Base-by-base conservation (phyloP, 495 filamentous ascomycete species). In the Podospora sp. region DNA sequence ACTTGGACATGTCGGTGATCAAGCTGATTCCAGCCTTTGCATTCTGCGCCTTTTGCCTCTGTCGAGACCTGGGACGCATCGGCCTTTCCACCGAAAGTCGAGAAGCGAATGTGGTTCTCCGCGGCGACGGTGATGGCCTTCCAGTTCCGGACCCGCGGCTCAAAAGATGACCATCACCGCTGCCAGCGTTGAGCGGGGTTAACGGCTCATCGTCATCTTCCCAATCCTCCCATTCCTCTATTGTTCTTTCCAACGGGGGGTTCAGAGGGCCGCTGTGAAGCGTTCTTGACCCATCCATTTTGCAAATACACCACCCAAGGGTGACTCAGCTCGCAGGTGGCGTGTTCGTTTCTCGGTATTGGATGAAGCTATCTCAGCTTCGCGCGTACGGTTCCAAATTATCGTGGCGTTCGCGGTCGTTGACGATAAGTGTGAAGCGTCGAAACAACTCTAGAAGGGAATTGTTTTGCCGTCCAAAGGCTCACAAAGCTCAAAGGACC, bases 11-110 rank as follows among this genome's bases (percentile, higher is more conserved):
- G 66, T 84, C 82, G 11, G 90, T 92, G 9, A 90, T 83, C 5
- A 93, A 70, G 69, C 85, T 91, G 73, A 92, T 82, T 3, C 89
- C 89, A 12, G 85, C 86, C 71, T 79, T 80, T 21, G 80, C 82
- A 65, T 85, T 89, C 66, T 85, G 85, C 2, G 80, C 82, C 66
- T 81, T 84, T 73, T 86, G 83, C 59, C 83, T 76, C 9, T 75
- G 75, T 40, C 74, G 80, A 6, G 83, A 86, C 69, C 79, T 84
- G 14, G 81, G 71, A 36, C 84, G 75, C 16, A 53, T 73, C 25
- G 78, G 67, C 63, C 70, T 81, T 25, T 76, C 76, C 0, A 78
- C 70, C 0, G 79, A 79, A 53, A 75, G 71, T 46, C 76, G 71
- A 26, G 69, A 67, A 57, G 68, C 20, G 27, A 72, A 56, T 21